Base-by-base conservation (phyloP, 116 monocot species). In the Trichopus zeylanicus region DNA sequence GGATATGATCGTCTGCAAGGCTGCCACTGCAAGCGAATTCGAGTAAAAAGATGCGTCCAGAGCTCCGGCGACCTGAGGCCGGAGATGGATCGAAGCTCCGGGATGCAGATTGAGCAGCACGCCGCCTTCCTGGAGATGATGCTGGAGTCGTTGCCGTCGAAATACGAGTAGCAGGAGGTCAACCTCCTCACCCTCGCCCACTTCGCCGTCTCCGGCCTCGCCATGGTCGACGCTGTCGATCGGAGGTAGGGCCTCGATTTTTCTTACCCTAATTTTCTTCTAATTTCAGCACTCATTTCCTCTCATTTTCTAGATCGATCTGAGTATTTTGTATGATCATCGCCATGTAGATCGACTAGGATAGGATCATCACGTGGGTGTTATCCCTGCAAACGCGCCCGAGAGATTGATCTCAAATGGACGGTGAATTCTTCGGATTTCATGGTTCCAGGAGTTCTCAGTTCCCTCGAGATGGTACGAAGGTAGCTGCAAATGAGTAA, bases 141-240 rank as follows among this genome's bases (percentile, higher is more conserved):
- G 82, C 57, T 71, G 24, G 70, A 75, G 20, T 38, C 56, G 46
- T 67, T 97, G 16, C 87, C 97, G 35, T 26, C 32, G 32, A 75
- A 75, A 2, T 97, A 91, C 79, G 79, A 91, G 72, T 23, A 61
- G 28, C 81, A 97, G 73, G 97, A 97, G 79, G 75, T 97, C 81
- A 97, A 91, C 64, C 78, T 59, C 54, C 68, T 97, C 62, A 97
- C 97, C 51, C 84, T 97, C 73, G 97, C 91, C 67, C 87, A 97
- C 84, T 97, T 91, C 91, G 75, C 81, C 61, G 61, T 97, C 68
- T 84, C 87, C 68, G 76, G 75, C 59, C 97, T 97, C 53, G 64
- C 73, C 51, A 53, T 97, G 49, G 84, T 97, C 47, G 82, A 73
- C 29, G 80, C 91, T 63, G 73, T 91, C 28, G 78, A 97, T 79